Percentiles rank a stretch among this genome's conserved stretches.
Evolutionary conservation across 306 rosid species (phyloP).

Genomic region (Astragalus glycyphyllos): DNA sequence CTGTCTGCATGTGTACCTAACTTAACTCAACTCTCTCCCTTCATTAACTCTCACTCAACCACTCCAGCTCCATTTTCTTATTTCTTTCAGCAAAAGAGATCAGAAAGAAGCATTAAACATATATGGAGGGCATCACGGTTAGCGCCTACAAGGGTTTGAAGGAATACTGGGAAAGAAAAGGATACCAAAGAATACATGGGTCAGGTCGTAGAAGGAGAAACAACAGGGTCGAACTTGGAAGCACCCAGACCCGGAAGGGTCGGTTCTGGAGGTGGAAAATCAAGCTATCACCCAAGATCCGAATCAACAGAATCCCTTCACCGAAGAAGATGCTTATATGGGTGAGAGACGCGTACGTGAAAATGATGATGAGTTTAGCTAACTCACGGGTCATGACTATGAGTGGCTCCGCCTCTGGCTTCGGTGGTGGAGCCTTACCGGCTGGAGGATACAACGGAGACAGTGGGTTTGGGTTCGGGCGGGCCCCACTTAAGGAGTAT

Average conservation of each 20-base stretch:
- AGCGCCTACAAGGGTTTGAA: slow-evolving; percentile 55
- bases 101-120: not conserved
- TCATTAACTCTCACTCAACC: slow-evolving; percentile 38
- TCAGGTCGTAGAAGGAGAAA: slow-evolving; percentile 41
- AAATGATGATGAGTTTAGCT: slow-evolving; percentile 73
- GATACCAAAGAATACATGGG: slow-evolving; percentile 55
- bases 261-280: slow-evolving; percentile 65
- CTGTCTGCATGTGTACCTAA: slow-evolving; percentile 42
- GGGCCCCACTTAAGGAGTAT: slow-evolving; percentile 69
- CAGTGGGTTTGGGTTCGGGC: slow-evolving; percentile 10
- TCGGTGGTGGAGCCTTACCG: slow-evolving; percentile 41
- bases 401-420: slow-evolving; percentile 40
- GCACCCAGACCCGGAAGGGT: slow-evolving; percentile 41
- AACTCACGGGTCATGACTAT: slow-evolving; percentile 59
- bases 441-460: not conserved
- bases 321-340: slow-evolving; percentile 68
- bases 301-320: slow-evolving; percentile 52
- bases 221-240: slow-evolving; percentile 46
- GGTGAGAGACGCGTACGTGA: slow-evolving; percentile 83
- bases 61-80: not conserved
- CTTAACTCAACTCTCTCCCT: not conserved
- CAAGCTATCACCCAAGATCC: slow-evolving; percentile 68
- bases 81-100: not conserved
- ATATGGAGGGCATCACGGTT: slow-evolving; percentile 63
- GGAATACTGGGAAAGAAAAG: slow-evolving; percentile 60